phyloP scores from a whole-genome alignment of 2,329 filamentous ascomycete genomes.

The Talaromyces verruculosus region DNA sequence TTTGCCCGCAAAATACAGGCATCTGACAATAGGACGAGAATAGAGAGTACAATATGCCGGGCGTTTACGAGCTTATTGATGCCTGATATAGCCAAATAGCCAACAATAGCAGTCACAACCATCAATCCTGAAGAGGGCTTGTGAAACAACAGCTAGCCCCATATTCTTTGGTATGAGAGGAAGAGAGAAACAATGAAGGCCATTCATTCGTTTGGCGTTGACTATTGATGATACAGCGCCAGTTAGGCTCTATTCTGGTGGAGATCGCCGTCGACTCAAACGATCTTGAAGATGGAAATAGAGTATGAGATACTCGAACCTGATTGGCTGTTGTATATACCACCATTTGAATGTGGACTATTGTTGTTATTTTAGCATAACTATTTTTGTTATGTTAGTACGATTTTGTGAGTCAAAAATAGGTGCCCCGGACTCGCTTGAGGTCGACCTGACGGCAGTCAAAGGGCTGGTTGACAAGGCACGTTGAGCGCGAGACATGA shows the following conservation, averaged over 20 bases:
- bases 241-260: neutral
- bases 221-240: constrained; percentile 15
- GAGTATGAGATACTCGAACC: neutral
- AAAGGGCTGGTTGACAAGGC: constrained; percentile 19
- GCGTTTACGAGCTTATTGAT: constrained; percentile 11
- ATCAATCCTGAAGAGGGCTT: constrained; percentile 5
- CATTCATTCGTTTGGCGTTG: constrained; percentile 19
- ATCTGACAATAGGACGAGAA: neutral
- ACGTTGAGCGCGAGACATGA: constrained; percentile 11
- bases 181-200: constrained; percentile 18
- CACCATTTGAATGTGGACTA: neutral
- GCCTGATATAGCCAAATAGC: constrained; percentile 5
- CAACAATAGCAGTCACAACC: constrained; percentile 11
- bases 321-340: constrained; percentile 3
- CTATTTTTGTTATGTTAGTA: neutral
- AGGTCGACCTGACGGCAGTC: constrained; percentile 5
- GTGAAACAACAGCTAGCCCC: constrained; percentile 19
- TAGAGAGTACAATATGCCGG: neutral
- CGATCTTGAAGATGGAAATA: neutral
- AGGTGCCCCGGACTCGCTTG: neutral
- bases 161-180: neutral
- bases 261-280: neutral
- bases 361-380: constrained; percentile 13
- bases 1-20: neutral
- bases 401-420: neutral